A percentile compares a stretch with the other conserved stretches of the same genome.
These are phyloP conservation scores for Colletotrichum tropicicola DNA, from an alignment of 2,329 filamentous ascomycete species.

Conservation along the genomic window DNA sequence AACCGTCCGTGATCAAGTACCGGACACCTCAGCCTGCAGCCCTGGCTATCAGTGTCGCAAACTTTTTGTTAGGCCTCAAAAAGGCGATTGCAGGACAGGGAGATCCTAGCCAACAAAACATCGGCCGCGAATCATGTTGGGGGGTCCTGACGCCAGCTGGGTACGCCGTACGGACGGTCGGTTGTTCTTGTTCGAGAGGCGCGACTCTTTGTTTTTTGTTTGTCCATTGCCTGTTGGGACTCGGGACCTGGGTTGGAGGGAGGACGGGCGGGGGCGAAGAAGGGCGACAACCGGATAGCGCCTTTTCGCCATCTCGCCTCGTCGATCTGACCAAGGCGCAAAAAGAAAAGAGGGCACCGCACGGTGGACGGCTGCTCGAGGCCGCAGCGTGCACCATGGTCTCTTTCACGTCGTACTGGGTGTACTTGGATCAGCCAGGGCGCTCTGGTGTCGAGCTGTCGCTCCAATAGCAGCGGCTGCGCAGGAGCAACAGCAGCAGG, in stretches of 20 bases:
- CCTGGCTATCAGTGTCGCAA: conserved; percentile 18
- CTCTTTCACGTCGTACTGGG: conserved; percentile 2
- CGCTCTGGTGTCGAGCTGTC: conserved; percentile 7
- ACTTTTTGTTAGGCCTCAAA: conserved; percentile 19
- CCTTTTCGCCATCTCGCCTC: neutral
- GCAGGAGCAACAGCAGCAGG: neutral
- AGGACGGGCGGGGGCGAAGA: conserved; percentile 6
- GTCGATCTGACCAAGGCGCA: neutral
- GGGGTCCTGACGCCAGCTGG: conserved; percentile 5
- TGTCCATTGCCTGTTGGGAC: conserved; percentile 5
- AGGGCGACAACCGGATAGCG: neutral
- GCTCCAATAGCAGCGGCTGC: conserved; percentile 3
- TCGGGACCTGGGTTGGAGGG: neutral
- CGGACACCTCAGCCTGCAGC: conserved; percentile 14
- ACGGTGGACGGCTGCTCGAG: neutral
- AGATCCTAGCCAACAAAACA: neutral
- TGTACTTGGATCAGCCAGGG: conserved; percentile 2
- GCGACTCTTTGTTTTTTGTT: conserved; percentile 26
- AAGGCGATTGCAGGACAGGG: neutral
- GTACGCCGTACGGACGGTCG: neutral
- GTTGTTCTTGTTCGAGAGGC: neutral
- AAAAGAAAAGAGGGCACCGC: neutral
- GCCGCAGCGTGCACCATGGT: neutral
- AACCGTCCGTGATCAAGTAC: neutral
- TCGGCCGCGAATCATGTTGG: conserved; percentile 21